Conservation (phyloP, 768 basidiomycete genomes). For the Boletellus emodensis region DNA sequence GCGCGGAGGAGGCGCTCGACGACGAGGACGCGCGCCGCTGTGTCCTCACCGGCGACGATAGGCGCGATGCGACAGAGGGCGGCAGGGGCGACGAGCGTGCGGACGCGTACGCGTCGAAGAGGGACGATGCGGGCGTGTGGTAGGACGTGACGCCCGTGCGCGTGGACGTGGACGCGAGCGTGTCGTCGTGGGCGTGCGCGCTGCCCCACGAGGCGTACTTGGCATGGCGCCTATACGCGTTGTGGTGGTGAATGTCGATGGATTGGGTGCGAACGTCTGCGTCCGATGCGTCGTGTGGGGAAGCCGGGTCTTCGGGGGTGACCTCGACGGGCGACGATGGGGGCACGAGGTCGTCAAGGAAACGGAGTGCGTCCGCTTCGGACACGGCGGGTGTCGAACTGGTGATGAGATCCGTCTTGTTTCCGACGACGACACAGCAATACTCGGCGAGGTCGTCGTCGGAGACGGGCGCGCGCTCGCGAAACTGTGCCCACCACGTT, state of each 20-base stretch:
- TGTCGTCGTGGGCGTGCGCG: conserved; percentile 41
- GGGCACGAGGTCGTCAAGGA: conserved; percentile 59
- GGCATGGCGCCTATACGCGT: conserved; percentile 27
- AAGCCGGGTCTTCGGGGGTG: conserved; percentile 13
- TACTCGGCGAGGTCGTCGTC: conserved; percentile 61
- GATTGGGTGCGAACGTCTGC: conserved; percentile 17
- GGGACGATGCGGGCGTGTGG: conserved; percentile 77
- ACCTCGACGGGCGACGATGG: conserved; percentile 12
- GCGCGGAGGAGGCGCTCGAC: conserved; percentile 36
- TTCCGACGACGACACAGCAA: conserved; percentile 72
- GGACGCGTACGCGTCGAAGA: conserved; percentile 59
- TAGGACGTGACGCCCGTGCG: conserved; percentile 60
- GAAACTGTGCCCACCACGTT: conserved; percentile 81
- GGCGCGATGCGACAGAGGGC: conserved; percentile 23
- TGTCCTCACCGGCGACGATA: conserved; percentile 26
- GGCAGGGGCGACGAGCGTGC: conserved; percentile 59
- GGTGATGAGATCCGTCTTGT: conserved; percentile 67
- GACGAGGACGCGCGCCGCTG: conserved; percentile 40
- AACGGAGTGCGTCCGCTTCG: conserved; percentile 44
- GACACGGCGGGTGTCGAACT: conserved; percentile 23
- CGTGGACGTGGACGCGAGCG: conserved; percentile 55
- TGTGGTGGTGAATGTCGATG: conserved; percentile 25
- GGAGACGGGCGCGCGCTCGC: conserved; percentile 56
- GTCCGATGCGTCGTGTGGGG: neutral
- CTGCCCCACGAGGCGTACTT: conserved; percentile 47